Base-by-base conservation (phyloP, 768 basidiomycete genomes). In the Pisolithus orientalis region DNA sequence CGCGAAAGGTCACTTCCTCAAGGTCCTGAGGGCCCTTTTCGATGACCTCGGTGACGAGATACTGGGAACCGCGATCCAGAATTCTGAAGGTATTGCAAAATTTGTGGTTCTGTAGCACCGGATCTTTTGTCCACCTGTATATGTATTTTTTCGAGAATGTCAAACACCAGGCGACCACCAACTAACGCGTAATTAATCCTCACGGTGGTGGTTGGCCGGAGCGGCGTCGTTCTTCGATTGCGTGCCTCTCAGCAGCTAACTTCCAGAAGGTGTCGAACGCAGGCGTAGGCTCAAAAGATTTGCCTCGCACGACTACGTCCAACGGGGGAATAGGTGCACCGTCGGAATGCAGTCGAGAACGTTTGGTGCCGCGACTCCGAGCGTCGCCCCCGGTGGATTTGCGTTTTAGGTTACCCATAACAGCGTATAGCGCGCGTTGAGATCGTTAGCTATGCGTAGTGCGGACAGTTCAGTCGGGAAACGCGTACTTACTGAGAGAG, bases 1-100 rank as follows among this genome's bases (percentile, higher is more conserved):
- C 76, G 43, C 89, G 84, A 57, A 91, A 91, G 24, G 79, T 76
- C 49, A 87, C 64, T 64, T 91, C 89, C 13, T 68, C 66, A 21
- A 77, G 75, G 29, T 72, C 67, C 58, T 83, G 82, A 2, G 80
- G 71, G 38, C 87, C 87, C 59, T 80, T 79, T 57, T 83, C 75
- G 55, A 90, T 82, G 54, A 91, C 86, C 51, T 87, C 76, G 6
- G 65, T 60, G 31, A 91, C 74, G 52, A 90, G 71, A 56, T 76
- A 91, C 59, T 91, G 89, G 29, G 78, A 80, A 16, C 75, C 75
- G 34, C 80, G 80, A 70, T 91, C 89, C 42, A 83, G 74, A 7
- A 89, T 80, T 34, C 89, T 85, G 61, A 77, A 91, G 0, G 84
- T 79, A 59, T 89, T 88, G 68, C 86, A 88, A 62, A 89, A 90